Percentiles rank a stretch among this genome's conserved stretches.
These are phyloP conservation scores for Scedosporium minutisporum DNA, from an alignment of 2,329 filamentous ascomycete species.

Conservation along the genomic window DNA sequence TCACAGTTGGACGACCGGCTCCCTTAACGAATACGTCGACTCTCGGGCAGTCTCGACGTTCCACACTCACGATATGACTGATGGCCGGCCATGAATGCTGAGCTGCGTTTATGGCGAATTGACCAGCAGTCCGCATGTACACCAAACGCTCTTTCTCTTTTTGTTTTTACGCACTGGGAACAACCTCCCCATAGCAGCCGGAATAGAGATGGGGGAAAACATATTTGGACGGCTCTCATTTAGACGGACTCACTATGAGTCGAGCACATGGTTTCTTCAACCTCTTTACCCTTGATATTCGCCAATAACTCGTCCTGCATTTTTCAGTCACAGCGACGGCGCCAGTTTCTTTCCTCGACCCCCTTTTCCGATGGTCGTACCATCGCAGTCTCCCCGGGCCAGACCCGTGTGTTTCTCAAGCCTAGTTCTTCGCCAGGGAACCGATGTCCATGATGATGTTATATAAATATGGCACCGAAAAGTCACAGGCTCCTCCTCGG, in stretches of 20 bases:
- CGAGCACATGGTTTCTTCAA: background rate
- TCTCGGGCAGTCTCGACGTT: background rate
- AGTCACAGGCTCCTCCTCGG: background rate
- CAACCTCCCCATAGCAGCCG: background rate
- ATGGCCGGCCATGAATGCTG: background rate
- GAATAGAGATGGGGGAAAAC: background rate
- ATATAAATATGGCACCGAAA: background rate
- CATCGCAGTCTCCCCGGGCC: background rate
- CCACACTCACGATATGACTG: background rate
- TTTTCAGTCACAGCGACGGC: background rate
- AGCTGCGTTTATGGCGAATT: background rate
- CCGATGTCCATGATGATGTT: background rate
- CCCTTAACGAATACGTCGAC: background rate
- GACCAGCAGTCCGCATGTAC: background rate
- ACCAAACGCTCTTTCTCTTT: constrained; percentile 4
- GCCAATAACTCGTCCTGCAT: background rate
- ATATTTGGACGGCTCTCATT: background rate
- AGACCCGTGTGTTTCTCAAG: background rate
- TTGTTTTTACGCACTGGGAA: background rate
- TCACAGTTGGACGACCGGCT: background rate
- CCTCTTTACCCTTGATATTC: background rate
- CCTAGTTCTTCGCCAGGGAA: background rate
- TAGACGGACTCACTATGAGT: background rate
- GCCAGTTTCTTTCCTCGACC: background rate
- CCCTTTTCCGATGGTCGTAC: background rate